Conservation (phyloP, 345 rosid genomes). For the Eucalyptus paniculata region DNA sequence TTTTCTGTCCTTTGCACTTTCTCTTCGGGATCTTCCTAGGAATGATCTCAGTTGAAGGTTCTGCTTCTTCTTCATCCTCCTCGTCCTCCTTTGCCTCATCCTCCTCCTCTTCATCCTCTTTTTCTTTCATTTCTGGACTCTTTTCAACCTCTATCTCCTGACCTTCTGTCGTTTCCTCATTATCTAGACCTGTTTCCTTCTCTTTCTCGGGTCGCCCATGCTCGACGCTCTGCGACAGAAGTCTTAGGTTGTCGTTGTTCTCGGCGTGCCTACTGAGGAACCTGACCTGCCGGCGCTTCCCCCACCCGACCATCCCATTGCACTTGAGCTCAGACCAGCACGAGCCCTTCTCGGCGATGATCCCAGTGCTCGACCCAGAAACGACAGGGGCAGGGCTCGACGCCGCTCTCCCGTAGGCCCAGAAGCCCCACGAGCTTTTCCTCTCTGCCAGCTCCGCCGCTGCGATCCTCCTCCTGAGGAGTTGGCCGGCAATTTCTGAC, state of each 20-base stretch:
- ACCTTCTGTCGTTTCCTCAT: neutral
- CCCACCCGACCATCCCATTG: slow-evolving; percentile 59
- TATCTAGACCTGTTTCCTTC: neutral
- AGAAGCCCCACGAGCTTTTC: slow-evolving; percentile 39
- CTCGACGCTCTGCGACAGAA: neutral
- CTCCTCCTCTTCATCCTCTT: neutral
- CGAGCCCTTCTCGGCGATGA: slow-evolving; percentile 16
- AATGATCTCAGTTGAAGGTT: neutral
- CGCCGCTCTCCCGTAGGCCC: slow-evolving; percentile 20
- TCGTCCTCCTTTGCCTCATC: slow-evolving; percentile 9
- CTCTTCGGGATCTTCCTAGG: slow-evolving; percentile 16
- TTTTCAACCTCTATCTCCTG: neutral
- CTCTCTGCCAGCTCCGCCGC: slow-evolving; percentile 36
- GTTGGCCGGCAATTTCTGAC: slow-evolving; percentile 41
- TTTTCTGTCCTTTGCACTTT: slow-evolving; percentile 12
- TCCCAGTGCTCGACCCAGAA: neutral
- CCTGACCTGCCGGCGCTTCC: slow-evolving; percentile 48
- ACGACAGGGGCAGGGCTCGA: neutral
- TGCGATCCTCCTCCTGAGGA: slow-evolving; percentile 48
- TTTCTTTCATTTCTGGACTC: neutral
- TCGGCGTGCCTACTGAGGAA: slow-evolving; percentile 14
- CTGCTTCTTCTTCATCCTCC: neutral
- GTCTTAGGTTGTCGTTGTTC: neutral
- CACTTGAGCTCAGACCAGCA: slow-evolving; percentile 41
- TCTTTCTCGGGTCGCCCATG: neutral